phyloP scores from a whole-genome alignment of 1,139 yeast species.

The Diutina catenulata region DNA sequence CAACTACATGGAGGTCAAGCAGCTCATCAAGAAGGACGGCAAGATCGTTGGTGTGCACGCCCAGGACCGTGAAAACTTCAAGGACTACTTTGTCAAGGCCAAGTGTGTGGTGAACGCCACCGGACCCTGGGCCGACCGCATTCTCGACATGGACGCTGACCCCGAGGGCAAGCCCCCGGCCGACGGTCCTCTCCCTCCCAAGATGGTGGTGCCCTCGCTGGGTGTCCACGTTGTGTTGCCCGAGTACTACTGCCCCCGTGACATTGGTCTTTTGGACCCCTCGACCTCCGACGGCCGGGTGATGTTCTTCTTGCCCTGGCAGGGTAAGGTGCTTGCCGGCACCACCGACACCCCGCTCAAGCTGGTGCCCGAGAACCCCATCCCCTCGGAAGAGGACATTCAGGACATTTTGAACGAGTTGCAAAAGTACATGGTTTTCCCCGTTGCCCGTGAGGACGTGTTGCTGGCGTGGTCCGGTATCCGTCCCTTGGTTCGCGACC shows the following conservation, averaged over 20 bases:
- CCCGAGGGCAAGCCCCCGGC: slow-evolving; percentile 54
- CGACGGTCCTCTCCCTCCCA: slow-evolving; percentile 30
- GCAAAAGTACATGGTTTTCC: slow-evolving; percentile 81
- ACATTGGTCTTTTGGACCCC: slow-evolving; percentile 85
- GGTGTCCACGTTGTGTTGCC: slow-evolving; percentile 93
- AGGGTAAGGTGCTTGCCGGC: slow-evolving; percentile 92
- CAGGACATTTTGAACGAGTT: slow-evolving; percentile 79
- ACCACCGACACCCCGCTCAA: slow-evolving; percentile 82
- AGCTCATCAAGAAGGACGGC: slow-evolving; percentile 48
- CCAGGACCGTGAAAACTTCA: slow-evolving; percentile 61
- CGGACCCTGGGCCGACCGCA: slow-evolving; percentile 81
- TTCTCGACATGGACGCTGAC: slow-evolving; percentile 78
- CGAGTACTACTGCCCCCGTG: slow-evolving; percentile 81
- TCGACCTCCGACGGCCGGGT: slow-evolving; percentile 93
- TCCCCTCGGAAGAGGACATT: slow-evolving; percentile 82
- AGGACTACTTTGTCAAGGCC: slow-evolving; percentile 47
- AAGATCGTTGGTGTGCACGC: slow-evolving; percentile 70
- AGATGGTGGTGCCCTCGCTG: slow-evolving; percentile 87
- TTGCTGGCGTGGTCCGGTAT: slow-evolving; percentile 96
- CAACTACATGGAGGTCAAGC: slow-evolving; percentile 77
- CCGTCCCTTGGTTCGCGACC: slow-evolving; percentile 89
- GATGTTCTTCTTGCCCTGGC: slow-evolving; percentile 97
- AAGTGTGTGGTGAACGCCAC: slow-evolving; percentile 85
- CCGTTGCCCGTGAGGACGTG: slow-evolving; percentile 83
- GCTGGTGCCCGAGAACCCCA: slow-evolving; percentile 71